Evolutionary conservation across 345 rosid species (phyloP).

Genomic region (Microthlaspi erraticum): DNA sequence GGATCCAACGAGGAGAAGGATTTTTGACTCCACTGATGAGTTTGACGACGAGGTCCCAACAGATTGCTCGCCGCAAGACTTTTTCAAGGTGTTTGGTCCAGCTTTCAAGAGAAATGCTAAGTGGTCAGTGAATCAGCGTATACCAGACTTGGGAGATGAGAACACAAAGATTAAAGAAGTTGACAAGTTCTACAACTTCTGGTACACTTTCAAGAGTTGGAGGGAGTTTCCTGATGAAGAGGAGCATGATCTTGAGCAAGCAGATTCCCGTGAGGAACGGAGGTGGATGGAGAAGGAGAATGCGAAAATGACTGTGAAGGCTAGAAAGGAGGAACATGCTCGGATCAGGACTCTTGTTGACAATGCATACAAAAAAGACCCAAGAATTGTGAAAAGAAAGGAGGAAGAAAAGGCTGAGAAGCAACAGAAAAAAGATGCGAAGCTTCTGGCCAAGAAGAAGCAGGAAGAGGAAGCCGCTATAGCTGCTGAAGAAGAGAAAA

Average conservation of each 20-base stretch:
- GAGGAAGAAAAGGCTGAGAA: conserved; percentile 89
- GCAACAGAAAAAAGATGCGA: conserved; percentile 87
- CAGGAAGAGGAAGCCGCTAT: conserved; percentile 90
- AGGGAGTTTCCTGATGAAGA: conserved; percentile 97
- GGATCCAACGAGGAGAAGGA: conserved; percentile 88
- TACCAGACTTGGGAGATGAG: conserved; percentile 82
- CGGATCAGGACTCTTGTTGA: conserved; percentile 86
- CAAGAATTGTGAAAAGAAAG: conserved; percentile 78
- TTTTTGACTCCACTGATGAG: conserved; percentile 94
- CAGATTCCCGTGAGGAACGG: conserved; percentile 95
- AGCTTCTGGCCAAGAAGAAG: conserved; percentile 76
- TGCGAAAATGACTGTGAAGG: conserved; percentile 78
- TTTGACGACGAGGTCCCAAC: conserved; percentile 96
- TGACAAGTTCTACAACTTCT: conserved; percentile 80
- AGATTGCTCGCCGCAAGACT: conserved; percentile 86
- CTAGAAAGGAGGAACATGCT: conserved; percentile 93
- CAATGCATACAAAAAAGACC: conserved; percentile 92
- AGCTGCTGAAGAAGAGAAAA: conserved; percentile 85
- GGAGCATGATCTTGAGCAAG: conserved; percentile 93
- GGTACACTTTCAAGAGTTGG: conserved; percentile 97
- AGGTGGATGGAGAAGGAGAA: conserved; percentile 99
- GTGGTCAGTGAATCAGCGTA: conserved; percentile 87
- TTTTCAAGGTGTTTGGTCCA: conserved; percentile 95
- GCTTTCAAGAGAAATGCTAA: conserved; percentile 97
- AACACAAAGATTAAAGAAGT: conserved; percentile 69